These are phyloP conservation scores for Zygotorulaspora sp. DNA, from an alignment of 805 yeast species.

Conservation along the genomic window DNA sequence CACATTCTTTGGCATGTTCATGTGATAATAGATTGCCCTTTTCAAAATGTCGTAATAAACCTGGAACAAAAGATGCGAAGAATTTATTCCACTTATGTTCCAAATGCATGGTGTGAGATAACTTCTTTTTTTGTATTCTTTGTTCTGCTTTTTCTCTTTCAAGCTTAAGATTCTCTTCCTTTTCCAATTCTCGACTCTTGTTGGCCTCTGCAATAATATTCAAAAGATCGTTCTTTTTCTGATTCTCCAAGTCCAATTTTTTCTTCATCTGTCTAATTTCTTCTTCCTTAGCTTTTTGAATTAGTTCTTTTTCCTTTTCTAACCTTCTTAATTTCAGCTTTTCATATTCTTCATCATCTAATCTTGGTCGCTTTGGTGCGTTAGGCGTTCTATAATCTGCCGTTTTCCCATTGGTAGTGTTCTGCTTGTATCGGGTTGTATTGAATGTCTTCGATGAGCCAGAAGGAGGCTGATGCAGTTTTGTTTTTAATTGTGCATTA, in stretches of 20 bases:
- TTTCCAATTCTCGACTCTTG: conserved; percentile 27
- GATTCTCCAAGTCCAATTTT: conserved; percentile 25
- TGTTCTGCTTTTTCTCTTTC: conserved; percentile 25
- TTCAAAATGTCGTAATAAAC: conserved; percentile 63
- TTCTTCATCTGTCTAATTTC: conserved; percentile 23
- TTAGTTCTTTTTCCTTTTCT: conserved; percentile 23
- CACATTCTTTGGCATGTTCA: conserved; percentile 69
- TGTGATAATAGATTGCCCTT: conserved; percentile 52
- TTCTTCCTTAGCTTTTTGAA: conserved; percentile 24
- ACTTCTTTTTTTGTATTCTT: conserved; percentile 18
- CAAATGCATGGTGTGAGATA: conserved; percentile 14
- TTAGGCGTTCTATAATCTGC: conserved; percentile 12
- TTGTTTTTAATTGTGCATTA: conserved; percentile 31
- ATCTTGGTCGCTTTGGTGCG: conserved; percentile 18
- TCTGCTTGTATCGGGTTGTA: conserved; percentile 6
- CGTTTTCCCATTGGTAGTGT: conserved; percentile 10
- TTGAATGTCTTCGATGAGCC: conserved; percentile 19
- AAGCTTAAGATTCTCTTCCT: conserved; percentile 15
- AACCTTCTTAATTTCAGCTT: conserved; percentile 29
- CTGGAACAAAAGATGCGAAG: conserved; percentile 77
- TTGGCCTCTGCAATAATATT: conserved; percentile 41
- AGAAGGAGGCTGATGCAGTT: conserved; percentile 32
- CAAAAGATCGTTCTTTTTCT: conserved; percentile 31
- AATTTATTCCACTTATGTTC: conserved; percentile 37
- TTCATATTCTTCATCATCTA: conserved; percentile 31